Evolutionary conservation across 2,329 filamentous ascomycete species (phyloP).

Genomic region (Aspergillus costaricaensis): DNA sequence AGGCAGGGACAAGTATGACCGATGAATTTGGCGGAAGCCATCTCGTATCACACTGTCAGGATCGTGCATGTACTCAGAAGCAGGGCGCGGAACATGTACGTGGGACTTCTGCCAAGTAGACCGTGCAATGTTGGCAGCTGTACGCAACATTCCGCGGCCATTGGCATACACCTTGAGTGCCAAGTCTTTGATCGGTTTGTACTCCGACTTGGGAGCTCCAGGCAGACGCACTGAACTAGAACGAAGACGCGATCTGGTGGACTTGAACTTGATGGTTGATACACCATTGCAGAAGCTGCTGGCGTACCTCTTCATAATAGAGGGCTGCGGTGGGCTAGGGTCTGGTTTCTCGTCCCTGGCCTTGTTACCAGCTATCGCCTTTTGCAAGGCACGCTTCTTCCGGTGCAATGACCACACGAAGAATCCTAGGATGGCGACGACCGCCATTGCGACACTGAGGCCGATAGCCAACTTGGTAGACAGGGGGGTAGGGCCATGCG

Average conservation of each 20-base stretch:
- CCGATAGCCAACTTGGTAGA: neutral
- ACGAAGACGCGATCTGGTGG: neutral
- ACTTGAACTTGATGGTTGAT: neutral
- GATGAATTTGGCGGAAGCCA: neutral
- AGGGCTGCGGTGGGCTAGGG: neutral
- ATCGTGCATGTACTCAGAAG: neutral
- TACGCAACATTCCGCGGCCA: neutral
- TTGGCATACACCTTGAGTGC: neutral
- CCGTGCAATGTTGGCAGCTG: neutral
- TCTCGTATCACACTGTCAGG: neutral
- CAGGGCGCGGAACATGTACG: neutral
- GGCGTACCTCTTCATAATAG: neutral
- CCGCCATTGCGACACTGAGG: neutral
- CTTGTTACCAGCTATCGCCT: neutral
- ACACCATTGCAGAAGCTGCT: neutral
- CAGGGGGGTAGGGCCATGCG: neutral
- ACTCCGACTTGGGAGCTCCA: neutral
- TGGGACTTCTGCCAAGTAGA: neutral
- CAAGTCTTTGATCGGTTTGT: constrained; percentile 1
- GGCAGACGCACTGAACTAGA: neutral
- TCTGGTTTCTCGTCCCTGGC: neutral
- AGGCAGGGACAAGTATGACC: neutral
- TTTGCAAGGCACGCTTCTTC: neutral
- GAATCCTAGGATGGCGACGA: neutral
- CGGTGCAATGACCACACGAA: neutral